phyloP scores from a whole-genome alignment of 176 grass and related monocot species.

The Juncus inflexus region DNA sequence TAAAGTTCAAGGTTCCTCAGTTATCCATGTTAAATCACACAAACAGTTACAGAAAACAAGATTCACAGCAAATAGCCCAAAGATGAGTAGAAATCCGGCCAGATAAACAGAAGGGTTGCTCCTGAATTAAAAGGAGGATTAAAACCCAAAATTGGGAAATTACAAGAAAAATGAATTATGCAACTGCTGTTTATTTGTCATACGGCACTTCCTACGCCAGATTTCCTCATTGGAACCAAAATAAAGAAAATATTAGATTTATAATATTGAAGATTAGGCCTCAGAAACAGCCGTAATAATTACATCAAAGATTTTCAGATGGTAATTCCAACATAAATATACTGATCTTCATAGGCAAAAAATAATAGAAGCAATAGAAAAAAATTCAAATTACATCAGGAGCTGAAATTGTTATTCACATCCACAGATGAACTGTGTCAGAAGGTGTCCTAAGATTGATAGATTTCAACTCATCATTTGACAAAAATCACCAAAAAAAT shows the following conservation, averaged over 20 bases:
- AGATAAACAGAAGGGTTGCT: conserved; percentile 14
- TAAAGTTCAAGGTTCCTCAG: conserved; percentile 36
- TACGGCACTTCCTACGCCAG: conserved; percentile 82
- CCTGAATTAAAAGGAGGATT: conserved; percentile 18
- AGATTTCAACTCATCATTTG: conserved; percentile 43
- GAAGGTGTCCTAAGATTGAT: conserved; percentile 94
- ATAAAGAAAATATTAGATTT: neutral
- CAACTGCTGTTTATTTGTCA: conserved; percentile 65
- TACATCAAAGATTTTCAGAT: conserved; percentile 69
- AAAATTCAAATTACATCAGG: conserved; percentile 53
- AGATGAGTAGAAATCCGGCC: conserved; percentile 23
- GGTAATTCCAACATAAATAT: conserved; percentile 91
- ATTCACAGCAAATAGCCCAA: conserved; percentile 1
- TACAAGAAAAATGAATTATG: conserved; percentile 8
- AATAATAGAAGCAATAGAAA: neutral
- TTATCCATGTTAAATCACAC: conserved; percentile 85
- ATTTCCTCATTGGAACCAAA: conserved; percentile 39
- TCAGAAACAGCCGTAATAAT: conserved; percentile 54
- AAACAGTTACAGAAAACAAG: conserved; percentile 34
- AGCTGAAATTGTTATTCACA: conserved; percentile 55
- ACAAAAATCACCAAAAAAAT: neutral
- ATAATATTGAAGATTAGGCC: neutral
- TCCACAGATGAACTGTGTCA: conserved; percentile 59
- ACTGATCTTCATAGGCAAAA: conserved; percentile 59
- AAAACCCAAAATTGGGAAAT: neutral